Evolutionary conservation across 768 basidiomycete genomes (phyloP).

Genomic region (Tricholoma sp.): DNA sequence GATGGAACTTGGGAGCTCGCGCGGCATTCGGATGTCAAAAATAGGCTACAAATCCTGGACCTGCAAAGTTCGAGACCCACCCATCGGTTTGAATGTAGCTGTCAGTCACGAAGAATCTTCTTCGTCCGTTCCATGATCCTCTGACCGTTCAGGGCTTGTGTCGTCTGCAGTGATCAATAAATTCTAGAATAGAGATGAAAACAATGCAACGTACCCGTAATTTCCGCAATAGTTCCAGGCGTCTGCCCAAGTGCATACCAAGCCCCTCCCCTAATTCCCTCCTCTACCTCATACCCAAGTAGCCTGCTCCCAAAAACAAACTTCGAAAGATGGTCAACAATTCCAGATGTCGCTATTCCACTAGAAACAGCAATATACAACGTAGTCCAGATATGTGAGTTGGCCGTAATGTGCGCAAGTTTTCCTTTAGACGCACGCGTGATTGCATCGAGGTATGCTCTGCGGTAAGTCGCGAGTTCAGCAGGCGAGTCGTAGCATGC

Average conservation of each 20-base stretch:
- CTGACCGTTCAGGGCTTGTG: neutral
- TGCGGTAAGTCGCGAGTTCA: neutral
- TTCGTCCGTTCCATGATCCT: neutral
- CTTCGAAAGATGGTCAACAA: neutral
- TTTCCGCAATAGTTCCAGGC: neutral
- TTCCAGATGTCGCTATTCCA: neutral
- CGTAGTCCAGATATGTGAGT: neutral
- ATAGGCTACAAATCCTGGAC: too few relatives aligned
- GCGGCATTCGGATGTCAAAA: too few relatives aligned
- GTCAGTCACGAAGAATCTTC: too few relatives aligned
- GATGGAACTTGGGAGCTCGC: too few relatives aligned
- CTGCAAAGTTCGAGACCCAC: too few relatives aligned
- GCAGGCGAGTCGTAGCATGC: neutral
- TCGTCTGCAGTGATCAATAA: neutral
- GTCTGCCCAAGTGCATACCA: neutral
- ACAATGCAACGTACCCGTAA: neutral
- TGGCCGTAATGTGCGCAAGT: neutral
- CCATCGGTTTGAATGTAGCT: too few relatives aligned
- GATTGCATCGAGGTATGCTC: neutral
- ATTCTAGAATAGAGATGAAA: neutral
- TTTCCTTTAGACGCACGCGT: neutral
- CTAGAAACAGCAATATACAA: neutral
- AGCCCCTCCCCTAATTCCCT: neutral
- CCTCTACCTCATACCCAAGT: neutral
- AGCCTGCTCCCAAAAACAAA: neutral